These are phyloP conservation scores for Wallacemonas rigidus DNA, from an alignment of 208 protist genomes.

Conservation along the genomic window DNA sequence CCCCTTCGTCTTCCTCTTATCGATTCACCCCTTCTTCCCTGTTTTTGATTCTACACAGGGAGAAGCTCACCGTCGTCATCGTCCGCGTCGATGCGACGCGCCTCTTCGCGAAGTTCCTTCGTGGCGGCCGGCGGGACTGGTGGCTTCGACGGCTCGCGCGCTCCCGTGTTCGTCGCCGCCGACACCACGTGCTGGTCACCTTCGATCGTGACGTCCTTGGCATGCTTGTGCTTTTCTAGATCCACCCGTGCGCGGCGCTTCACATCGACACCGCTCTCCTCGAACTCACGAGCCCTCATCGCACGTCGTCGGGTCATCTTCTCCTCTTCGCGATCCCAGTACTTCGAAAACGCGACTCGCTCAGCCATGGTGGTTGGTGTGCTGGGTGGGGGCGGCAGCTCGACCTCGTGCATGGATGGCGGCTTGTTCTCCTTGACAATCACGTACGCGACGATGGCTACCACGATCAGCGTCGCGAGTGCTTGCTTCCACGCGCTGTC, in stretches of 20 bases:
- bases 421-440: slow-evolving; percentile 20
- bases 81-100: neutral
- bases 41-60: neutral
- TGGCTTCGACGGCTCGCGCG: neutral
- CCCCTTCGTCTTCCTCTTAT: neutral
- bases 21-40: neutral
- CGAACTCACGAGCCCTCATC: neutral
- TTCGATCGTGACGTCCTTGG: neutral
- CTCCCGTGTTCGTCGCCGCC: neutral
- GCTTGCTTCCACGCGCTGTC: slow-evolving; percentile 15
- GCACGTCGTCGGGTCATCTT: neutral
- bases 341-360: slow-evolving; percentile 21
- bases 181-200: neutral
- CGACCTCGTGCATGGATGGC: slow-evolving; percentile 19
- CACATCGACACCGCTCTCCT: slow-evolving; percentile 9
- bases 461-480: slow-evolving; percentile 1
- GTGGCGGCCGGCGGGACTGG: neutral
- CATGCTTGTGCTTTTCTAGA: neutral
- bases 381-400: slow-evolving; percentile 34
- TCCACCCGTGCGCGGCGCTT: slow-evolving; percentile 9
- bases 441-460: slow-evolving; percentile 7
- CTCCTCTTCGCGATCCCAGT: slow-evolving; percentile 22
- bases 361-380: slow-evolving; percentile 30
- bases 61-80: slow-evolving; percentile 10
- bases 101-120: neutral